Conservation (phyloP, 495 filamentous ascomycete species). For the Xylaria cubensis region DNA sequence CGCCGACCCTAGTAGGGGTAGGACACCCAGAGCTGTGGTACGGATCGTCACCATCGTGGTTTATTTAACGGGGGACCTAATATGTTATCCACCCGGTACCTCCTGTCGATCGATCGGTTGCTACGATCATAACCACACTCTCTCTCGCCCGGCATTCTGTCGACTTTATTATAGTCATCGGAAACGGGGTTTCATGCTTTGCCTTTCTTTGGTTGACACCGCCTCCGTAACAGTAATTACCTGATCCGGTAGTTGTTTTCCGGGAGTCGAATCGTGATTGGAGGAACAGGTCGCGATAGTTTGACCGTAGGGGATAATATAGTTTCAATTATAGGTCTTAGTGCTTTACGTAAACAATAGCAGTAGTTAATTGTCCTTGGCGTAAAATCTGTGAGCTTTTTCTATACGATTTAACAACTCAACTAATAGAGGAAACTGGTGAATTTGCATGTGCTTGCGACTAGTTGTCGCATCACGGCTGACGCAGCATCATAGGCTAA, state of each 20-base stretch:
- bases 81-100: not conserved
- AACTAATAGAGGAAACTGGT: not conserved
- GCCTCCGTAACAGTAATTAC: not conserved
- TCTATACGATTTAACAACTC: not conserved
- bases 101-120: conserved; percentile 8
- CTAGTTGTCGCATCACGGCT: not conserved
- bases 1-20: conserved; percentile 27
- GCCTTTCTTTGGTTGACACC: conserved; percentile 11
- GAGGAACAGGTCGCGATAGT: conserved; percentile 11
- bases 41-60: conserved; percentile 9
- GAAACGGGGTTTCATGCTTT: not conserved
- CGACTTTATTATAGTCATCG: conserved; percentile 10
- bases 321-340: not conserved
- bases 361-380: not conserved
- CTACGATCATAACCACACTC: not conserved
- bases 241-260: conserved; percentile 13
- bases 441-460: not conserved
- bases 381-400: not conserved
- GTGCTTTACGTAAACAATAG: not conserved
- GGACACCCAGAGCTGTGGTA: conserved; percentile 11
- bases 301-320: conserved; percentile 2
- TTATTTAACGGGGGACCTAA: not conserved
- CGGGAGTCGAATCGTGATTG: conserved; percentile 8
- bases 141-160: conserved; percentile 6
- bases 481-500: not conserved